Base-by-base conservation (phyloP, 345 rosid genomes). In the Cardamine chenopodiifolia region DNA sequence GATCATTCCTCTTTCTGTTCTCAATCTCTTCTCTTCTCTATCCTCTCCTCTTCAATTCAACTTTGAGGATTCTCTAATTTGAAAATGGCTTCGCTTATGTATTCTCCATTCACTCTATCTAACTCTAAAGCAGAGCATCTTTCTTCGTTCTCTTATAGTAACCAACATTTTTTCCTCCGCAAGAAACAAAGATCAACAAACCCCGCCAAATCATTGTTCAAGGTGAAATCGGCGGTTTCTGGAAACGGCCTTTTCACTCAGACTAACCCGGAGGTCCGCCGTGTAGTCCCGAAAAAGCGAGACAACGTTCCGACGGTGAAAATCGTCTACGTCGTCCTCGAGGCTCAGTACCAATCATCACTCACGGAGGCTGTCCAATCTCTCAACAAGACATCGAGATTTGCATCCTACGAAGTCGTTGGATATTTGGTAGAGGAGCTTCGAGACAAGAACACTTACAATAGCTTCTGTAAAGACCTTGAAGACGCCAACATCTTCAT, bases 201-300 rank as follows among this genome's bases (percentile, higher is more conserved):
- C 20, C 66, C 48, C 34, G 5, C 84, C 11, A 90, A 82, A 68
- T 82, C 88, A 19, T 47, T 82, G 63, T 20, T 80, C 65, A 89
- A 68, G 32, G 80, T 88, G 35, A 90, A 86, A 81, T 91, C 96
- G 20, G 78, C 86, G 2, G 88, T 82, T 4, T 71, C 84, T 9
- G 99, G 99, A 37, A 95, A 92, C 70, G 99, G 99, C 20, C 91
- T 95, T 29, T 95, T 95, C 87, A 95, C 99, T 8, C 99, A 95
- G 66, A 95, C 97, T 0, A 80, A 92, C 17, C 97, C 76, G 1
- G 99, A 95, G 68, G 99, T 91, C 59, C 96, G 97, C 13, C 83
- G 99, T 70, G 81, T 95, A 2, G 93, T 95, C 14, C 97, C 97
- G 4, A 88, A 85, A 52, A 85, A 85, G 4, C 83, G 80, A 60